Evolutionary conservation across 1,139 yeast species (phyloP).

Genomic region (Saccharomyces hybrid): DNA sequence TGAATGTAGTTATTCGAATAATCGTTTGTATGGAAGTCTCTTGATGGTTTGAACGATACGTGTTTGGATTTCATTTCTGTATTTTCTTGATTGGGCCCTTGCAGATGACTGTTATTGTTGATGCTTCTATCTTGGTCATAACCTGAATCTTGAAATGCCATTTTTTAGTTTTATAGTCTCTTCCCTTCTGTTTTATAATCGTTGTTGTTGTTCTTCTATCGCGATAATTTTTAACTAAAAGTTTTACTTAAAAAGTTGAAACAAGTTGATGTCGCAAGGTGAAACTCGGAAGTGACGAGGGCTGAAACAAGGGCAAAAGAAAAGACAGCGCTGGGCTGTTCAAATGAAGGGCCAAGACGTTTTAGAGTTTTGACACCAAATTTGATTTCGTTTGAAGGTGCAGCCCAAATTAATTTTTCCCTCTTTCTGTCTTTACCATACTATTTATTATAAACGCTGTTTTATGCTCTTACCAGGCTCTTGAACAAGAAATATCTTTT

Average conservation of each 20-base stretch:
- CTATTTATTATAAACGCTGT: not conserved
- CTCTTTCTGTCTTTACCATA: not conserved
- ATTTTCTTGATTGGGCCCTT: not conserved
- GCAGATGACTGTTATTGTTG: not conserved
- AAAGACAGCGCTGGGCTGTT: no score
- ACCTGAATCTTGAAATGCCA: not conserved
- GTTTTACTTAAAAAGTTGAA: not conserved
- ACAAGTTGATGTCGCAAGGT: not conserved
- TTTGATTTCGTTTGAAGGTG: no score
- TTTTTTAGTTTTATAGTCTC: not conserved
- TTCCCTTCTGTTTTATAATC: not conserved
- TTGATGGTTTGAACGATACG: conserved; percentile 21
- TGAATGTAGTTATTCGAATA: conserved; percentile 64
- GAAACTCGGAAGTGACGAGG: not conserved
- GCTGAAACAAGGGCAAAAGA: not conserved
- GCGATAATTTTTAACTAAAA: not conserved
- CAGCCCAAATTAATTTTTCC: no score
- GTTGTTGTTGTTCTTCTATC: not conserved
- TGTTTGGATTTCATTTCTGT: conserved; percentile 10
- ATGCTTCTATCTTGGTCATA: not conserved
- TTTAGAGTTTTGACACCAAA: not conserved
- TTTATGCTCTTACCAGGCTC: not conserved
- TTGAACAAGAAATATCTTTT: not conserved
- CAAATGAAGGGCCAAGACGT: no score
- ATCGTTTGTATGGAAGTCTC: conserved; percentile 42